Conservation (phyloP, 306 rosid species). For the Pyrus bretschneideri region DNA sequence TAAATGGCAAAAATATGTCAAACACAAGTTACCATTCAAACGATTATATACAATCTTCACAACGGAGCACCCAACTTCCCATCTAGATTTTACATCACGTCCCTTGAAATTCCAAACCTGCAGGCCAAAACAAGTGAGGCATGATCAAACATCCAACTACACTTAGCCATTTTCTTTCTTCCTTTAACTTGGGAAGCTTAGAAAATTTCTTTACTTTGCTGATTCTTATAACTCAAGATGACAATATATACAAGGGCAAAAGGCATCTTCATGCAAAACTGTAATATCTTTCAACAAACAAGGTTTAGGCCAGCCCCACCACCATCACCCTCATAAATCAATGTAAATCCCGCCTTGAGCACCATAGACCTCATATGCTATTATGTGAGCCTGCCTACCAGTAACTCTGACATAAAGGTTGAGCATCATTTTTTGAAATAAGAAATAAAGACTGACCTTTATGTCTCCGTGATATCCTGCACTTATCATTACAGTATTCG, state of each 20-base stretch:
- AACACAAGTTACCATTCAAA: conserved; percentile 51
- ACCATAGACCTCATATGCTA: not conserved
- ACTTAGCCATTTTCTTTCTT: not conserved
- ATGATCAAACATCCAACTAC: conserved; percentile 9
- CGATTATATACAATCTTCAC: conserved; percentile 81
- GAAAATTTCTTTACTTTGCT: not conserved
- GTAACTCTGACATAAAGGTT: not conserved
- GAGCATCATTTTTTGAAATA: not conserved
- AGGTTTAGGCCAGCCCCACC: not conserved
- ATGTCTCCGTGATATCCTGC: conserved; percentile 86
- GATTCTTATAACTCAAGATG: not conserved
- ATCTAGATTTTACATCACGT: conserved; percentile 54
- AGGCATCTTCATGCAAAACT: not conserved
- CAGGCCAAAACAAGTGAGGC: conserved; percentile 10
- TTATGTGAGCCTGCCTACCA: not conserved
- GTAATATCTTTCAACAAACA: not conserved
- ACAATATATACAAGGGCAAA: not conserved
- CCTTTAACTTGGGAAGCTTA: not conserved
- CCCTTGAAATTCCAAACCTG: conserved; percentile 95
- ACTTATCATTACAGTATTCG: conserved; percentile 83
- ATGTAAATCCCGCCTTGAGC: not conserved
- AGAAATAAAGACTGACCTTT: conserved; percentile 45
- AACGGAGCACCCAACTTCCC: conserved; percentile 66
- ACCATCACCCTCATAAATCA: not conserved
- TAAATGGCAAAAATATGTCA: not conserved